Evolutionary conservation across 2,329 filamentous ascomycete genomes (phyloP).

Genomic region (Monosporascus sp.): DNA sequence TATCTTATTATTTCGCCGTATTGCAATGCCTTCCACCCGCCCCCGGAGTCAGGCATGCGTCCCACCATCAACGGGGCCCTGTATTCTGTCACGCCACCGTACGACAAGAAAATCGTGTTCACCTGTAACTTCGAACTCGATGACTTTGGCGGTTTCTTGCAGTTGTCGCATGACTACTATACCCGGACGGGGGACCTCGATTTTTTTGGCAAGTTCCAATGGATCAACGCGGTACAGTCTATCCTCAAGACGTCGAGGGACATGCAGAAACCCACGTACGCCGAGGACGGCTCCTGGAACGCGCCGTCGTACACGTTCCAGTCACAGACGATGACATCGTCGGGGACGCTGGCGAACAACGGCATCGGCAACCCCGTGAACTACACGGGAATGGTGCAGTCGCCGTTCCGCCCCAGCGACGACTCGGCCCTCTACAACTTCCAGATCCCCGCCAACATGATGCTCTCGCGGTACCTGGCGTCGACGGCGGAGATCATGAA

Average conservation of each 20-base stretch:
- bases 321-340: conserved; percentile 65
- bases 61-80: conserved; percentile 54
- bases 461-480: conserved; percentile 62
- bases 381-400: conserved; percentile 75
- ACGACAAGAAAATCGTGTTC: conserved; percentile 69
- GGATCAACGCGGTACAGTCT: conserved; percentile 66
- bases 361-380: conserved; percentile 78
- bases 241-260: conserved; percentile 64
- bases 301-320: conserved; percentile 64
- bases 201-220: conserved; percentile 69
- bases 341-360: conserved; percentile 73
- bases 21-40: conserved; percentile 89
- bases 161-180: conserved; percentile 76
- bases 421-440: conserved; percentile 83
- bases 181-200: conserved; percentile 63
- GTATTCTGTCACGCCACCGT: conserved; percentile 55
- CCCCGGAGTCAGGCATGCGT: conserved; percentile 63
- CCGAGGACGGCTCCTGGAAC: conserved; percentile 21
- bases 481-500: conserved; percentile 42
- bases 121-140: conserved; percentile 98
- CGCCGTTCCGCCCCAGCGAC: conserved; percentile 86
- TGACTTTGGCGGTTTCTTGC: conserved; percentile 80
- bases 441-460: conserved; percentile 86
- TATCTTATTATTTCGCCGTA: conserved; percentile 68
- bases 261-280: conserved; percentile 63